A percentile compares a stretch with the other conserved stretches of the same genome.
Conservation (phyloP, 2,329 filamentous ascomycete species). For the Ophiostoma quercus region DNA sequence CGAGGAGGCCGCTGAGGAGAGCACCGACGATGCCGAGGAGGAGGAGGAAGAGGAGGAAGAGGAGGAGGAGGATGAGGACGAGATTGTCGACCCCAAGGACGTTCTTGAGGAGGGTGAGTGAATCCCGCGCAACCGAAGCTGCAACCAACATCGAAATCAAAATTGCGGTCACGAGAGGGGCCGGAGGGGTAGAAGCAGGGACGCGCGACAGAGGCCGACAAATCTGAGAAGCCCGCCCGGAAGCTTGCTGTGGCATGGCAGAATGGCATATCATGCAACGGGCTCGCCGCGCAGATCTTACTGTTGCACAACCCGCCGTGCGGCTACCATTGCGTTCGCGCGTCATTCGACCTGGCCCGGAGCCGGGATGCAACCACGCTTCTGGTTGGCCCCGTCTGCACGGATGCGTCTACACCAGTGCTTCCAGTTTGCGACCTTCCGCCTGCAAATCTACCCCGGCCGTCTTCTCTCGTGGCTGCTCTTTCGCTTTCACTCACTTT, state of each 20-base stretch:
- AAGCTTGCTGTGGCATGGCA: background rate
- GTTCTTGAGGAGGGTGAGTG: conserved; percentile 76
- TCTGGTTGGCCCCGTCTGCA: background rate
- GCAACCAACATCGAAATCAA: too few relatives aligned
- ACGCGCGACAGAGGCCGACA: background rate
- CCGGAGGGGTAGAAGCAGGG: background rate
- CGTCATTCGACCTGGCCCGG: background rate
- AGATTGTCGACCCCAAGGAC: conserved; percentile 80
- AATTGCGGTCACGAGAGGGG: background rate
- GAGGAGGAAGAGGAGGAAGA: conserved; percentile 54
- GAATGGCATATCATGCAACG: background rate
- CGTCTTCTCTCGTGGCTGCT: background rate
- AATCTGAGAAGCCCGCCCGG: background rate
- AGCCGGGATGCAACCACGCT: background rate
- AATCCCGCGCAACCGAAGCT: background rate
- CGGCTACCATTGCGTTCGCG: background rate
- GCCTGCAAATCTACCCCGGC: background rate
- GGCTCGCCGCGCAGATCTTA: background rate
- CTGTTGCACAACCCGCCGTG: background rate
- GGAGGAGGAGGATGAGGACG: conserved; percentile 70
- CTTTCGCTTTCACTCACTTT: background rate
- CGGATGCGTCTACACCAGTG: background rate
- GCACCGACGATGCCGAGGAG: conserved; percentile 49
- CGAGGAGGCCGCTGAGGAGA: conserved; percentile 39
- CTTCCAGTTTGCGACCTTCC: background rate